phyloP scores from a whole-genome alignment of 2,329 filamentous ascomycete species.

The Incumbomyces lentus region DNA sequence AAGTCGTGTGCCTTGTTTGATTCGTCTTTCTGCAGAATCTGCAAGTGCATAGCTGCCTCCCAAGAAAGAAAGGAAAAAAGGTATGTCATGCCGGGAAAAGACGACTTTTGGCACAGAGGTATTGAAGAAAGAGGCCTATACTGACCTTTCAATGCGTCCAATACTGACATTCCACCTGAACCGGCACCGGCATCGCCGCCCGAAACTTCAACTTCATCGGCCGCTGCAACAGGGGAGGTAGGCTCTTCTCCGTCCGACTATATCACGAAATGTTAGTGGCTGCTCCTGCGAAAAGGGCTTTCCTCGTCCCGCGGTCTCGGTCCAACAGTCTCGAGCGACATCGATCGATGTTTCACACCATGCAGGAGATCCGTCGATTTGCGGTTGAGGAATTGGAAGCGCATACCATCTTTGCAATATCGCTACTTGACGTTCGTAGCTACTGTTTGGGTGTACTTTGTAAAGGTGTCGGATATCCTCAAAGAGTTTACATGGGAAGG shows the following conservation, averaged over 20 bases:
- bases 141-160: constrained; percentile 83
- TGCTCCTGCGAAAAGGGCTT: background rate
- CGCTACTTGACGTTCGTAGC: constrained; percentile 11
- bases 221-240: constrained; percentile 64
- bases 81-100: no score
- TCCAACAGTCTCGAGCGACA: background rate
- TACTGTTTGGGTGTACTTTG: constrained; percentile 19
- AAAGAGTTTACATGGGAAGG: constrained; percentile 32
- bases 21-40: no score
- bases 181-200: constrained; percentile 65
- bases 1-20: no score
- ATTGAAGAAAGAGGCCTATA: no score
- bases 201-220: constrained; percentile 87
- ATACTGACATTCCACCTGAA: constrained; percentile 81
- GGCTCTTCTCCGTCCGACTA: constrained; percentile 99
- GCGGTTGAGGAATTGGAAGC: background rate
- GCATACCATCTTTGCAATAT: constrained; percentile 37
- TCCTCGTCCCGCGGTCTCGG: background rate
- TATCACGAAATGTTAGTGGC: constrained; percentile 16
- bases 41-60: no score
- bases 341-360: background rate
- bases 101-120: no score
- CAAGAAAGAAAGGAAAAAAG: no score
- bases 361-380: background rate
- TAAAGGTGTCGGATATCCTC: constrained; percentile 42